Conservation (phyloP, 768 basidiomycete genomes). For the Kondoa subrosea region DNA sequence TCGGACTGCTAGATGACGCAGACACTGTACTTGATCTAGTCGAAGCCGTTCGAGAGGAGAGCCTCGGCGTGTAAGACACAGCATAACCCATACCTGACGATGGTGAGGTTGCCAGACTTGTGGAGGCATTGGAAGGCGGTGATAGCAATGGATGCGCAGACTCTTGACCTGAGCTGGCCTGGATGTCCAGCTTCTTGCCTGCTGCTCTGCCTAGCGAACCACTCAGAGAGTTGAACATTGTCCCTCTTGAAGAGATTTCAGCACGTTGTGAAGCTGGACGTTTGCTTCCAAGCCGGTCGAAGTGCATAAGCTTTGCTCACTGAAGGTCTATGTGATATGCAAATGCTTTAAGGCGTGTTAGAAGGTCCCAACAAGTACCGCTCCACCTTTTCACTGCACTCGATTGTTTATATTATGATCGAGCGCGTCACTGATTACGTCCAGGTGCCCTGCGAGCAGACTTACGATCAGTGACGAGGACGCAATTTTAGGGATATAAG, state of each 20-base stretch:
- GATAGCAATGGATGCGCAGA: background rate
- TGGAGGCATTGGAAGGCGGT: background rate
- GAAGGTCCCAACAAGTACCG: too few species aligned
- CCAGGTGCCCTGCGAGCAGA: too few species aligned
- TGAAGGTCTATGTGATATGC: too few species aligned
- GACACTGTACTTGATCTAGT: background rate
- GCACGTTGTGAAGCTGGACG: too few species aligned
- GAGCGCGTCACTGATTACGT: too few species aligned
- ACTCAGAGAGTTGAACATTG: background rate
- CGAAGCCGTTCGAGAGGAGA: conserved; percentile 7
- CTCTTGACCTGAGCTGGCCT: background rate
- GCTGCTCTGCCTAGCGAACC: background rate
- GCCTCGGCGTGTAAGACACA: conserved; percentile 13
- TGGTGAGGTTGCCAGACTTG: background rate
- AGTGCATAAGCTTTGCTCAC: too few species aligned
- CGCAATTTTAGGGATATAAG: too few species aligned
- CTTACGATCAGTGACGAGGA: too few species aligned
- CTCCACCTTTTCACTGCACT: too few species aligned
- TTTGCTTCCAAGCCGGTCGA: too few species aligned
- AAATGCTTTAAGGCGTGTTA: too few species aligned
- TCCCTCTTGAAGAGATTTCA: background rate
- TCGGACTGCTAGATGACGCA: background rate
- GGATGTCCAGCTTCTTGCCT: background rate
- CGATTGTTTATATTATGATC: too few species aligned
- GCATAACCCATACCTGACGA: conserved; percentile 4